Evolutionary conservation across 768 basidiomycete genomes (phyloP).

Genomic region (Lactarius hatsudake): DNA sequence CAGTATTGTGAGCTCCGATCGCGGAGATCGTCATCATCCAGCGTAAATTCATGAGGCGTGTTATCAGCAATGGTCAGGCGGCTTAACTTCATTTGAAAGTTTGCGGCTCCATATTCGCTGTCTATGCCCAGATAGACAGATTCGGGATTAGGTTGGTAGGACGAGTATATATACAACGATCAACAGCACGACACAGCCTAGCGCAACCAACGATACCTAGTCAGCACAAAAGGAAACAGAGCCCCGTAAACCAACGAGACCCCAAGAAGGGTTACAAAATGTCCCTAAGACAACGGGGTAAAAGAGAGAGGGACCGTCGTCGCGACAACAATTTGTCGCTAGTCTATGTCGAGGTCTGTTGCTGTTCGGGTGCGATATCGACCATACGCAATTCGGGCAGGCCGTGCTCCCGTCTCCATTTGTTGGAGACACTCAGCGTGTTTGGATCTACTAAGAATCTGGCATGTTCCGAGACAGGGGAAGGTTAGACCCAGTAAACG

Average conservation of each 20-base stretch:
- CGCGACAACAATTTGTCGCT: background rate
- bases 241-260: background rate
- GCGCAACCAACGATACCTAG: constrained; percentile 11
- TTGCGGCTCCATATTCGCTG: background rate
- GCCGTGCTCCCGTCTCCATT: constrained; percentile 85
- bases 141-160: background rate
- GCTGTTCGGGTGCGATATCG: constrained; percentile 42
- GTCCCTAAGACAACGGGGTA: background rate
- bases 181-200: constrained; percentile 5
- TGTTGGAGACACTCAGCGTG: constrained; percentile 70
- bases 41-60: background rate
- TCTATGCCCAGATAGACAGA: background rate
- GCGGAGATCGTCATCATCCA: background rate
- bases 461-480: constrained; percentile 6
- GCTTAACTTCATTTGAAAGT: background rate
- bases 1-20: background rate
- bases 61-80: background rate
- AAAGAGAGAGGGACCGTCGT: background rate
- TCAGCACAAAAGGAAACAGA: constrained; percentile 1
- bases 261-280: background rate
- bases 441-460: constrained; percentile 79
- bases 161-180: constrained; percentile 11
- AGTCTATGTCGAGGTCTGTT: constrained; percentile 19
- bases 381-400: constrained; percentile 63
- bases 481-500: background rate